Evolutionary conservation across 2,329 filamentous ascomycete species (phyloP).

Genomic region (Talaromyces piceae): DNA sequence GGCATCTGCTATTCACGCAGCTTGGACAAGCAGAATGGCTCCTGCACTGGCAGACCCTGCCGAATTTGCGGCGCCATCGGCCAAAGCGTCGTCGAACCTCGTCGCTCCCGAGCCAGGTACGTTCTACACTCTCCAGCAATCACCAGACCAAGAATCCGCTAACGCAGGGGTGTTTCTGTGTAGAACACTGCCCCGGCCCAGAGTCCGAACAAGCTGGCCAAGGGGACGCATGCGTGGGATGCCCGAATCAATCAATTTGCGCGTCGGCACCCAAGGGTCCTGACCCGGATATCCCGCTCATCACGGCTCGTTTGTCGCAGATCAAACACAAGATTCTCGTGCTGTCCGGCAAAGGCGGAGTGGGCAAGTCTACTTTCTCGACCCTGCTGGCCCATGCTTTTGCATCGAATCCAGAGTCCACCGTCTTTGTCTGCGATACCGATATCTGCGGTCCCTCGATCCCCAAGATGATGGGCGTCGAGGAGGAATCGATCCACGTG

Average conservation of each 20-base stretch:
- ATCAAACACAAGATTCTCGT: slow-evolving; percentile 91
- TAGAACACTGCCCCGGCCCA: slow-evolving; percentile 85
- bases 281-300: slow-evolving; percentile 85
- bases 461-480: slow-evolving; percentile 98
- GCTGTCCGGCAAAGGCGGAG: slow-evolving; percentile 88
- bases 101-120: slow-evolving; percentile 81
- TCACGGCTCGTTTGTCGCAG: slow-evolving; percentile 70
- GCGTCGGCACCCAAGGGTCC: slow-evolving; percentile 90
- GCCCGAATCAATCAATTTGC: slow-evolving; percentile 93
- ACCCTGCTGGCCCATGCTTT: slow-evolving; percentile 84
- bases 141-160: neutral
- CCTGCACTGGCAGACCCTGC: slow-evolving; percentile 70
- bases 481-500: slow-evolving; percentile 86
- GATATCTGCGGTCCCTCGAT: slow-evolving; percentile 96
- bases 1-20: neutral
- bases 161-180: neutral
- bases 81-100: slow-evolving; percentile 72
- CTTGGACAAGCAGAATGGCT: slow-evolving; percentile 62
- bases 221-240: slow-evolving; percentile 82
- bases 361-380: slow-evolving; percentile 93
- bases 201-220: slow-evolving; percentile 49
- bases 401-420: slow-evolving; percentile 67
- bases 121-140: slow-evolving; percentile 4
- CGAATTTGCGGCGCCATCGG: slow-evolving; percentile 66
- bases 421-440: slow-evolving; percentile 93